A percentile compares a stretch with the other conserved stretches of the same genome.
Evolutionary conservation across 495 filamentous ascomycete genomes (phyloP).

Genomic region (Penicillium ochrochloron): DNA sequence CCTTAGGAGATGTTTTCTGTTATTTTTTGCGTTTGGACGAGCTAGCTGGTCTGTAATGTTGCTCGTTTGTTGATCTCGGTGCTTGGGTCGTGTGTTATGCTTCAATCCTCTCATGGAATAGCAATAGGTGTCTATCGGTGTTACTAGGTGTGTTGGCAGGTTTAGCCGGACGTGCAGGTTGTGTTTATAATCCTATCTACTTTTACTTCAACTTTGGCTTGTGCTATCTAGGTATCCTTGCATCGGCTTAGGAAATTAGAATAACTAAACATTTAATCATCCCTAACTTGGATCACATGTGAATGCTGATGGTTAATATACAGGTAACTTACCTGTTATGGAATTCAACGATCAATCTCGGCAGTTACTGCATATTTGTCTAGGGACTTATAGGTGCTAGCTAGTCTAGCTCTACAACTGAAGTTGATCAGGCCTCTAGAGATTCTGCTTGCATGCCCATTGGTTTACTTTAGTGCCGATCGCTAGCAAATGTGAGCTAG

Average conservation of each 20-base stretch:
- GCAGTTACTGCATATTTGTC: no score
- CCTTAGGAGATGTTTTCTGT: not conserved
- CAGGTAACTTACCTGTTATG: no score
- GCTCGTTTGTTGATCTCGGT: not conserved
- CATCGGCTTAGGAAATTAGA: not conserved
- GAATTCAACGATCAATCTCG: no score
- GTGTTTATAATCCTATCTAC: not conserved
- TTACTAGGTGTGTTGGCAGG: not conserved
- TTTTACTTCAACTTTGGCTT: not conserved
- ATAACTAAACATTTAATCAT: no score
- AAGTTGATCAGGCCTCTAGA: no score
- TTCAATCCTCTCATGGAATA: constrained; percentile 5
- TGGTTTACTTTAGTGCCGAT: not conserved
- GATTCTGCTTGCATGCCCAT: not conserved
- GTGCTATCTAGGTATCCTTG: not conserved
- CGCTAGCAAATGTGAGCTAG: not conserved
- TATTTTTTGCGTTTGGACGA: not conserved
- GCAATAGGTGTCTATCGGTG: not conserved
- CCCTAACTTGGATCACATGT: no score
- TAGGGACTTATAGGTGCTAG: no score
- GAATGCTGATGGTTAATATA: no score
- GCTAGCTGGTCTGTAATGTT: not conserved
- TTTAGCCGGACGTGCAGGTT: constrained; percentile 10
- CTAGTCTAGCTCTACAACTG: no score
- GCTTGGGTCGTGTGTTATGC: not conserved